These are phyloP conservation scores for Aspergillus fumigatus DNA, from an alignment of 2,329 filamentous ascomycete genomes.

Conservation along the genomic window DNA sequence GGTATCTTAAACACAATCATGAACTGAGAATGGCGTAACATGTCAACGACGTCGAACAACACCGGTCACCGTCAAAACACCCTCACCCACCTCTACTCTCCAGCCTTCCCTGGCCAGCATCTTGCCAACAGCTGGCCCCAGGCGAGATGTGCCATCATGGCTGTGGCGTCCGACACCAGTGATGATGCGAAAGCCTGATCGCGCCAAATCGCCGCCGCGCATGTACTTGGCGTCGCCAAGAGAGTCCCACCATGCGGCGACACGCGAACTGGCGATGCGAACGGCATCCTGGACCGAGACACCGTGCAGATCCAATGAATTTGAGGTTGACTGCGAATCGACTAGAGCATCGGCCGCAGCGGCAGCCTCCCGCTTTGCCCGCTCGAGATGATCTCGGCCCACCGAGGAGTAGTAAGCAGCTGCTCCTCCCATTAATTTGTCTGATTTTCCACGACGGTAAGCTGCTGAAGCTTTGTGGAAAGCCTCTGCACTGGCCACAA, in stretches of 20 bases:
- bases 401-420: conserved; percentile 71
- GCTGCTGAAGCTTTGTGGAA: conserved; percentile 56
- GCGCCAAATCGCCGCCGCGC: conserved; percentile 39
- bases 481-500: conserved; percentile 46
- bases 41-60: conserved; percentile 29
- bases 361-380: conserved; percentile 57
- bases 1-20: conserved; percentile 14
- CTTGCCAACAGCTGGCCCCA: conserved; percentile 76
- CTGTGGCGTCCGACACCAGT: conserved; percentile 79
- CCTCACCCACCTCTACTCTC: conserved; percentile 70
- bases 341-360: conserved; percentile 67
- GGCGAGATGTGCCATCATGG: conserved; percentile 65
- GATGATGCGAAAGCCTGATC: conserved; percentile 65
- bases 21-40: neutral
- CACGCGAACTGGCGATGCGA: conserved; percentile 65
- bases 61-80: conserved; percentile 67
- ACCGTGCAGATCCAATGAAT: conserved; percentile 73
- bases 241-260: conserved; percentile 69
- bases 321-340: conserved; percentile 57
- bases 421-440: conserved; percentile 68
- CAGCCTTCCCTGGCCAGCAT: conserved; percentile 75
- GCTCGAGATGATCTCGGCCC: conserved; percentile 59
- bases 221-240: conserved; percentile 62
- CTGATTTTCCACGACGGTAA: conserved; percentile 60
- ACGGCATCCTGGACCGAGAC: conserved; percentile 76